Base-by-base conservation (phyloP, 2,329 filamentous ascomycete species). In the Hypomyces perniciosus region DNA sequence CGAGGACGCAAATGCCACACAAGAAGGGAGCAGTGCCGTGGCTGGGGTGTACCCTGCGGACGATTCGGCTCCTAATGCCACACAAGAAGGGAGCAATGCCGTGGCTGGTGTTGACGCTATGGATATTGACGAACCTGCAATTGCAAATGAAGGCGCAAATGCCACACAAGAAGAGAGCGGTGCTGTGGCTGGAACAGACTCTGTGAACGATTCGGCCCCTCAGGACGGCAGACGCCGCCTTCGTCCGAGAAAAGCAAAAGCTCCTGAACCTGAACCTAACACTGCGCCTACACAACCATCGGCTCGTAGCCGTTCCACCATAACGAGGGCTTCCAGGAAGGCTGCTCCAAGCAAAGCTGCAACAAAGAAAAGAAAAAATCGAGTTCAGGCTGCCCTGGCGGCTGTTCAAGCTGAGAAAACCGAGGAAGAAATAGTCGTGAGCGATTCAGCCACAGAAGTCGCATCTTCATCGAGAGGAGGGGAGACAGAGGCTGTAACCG, bases 291-390 rank as follows among this genome's bases (percentile, higher is more conserved):
- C 42, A 13, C 12, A 53, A 54, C 10, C 45, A 13, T 13, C 13
- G 6, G n/a, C 6, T 3, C n/a, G 45, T 20, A 12, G 30, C 10
- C 45, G 40, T 37, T 13, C 41, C 28, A 20, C 31, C 20, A 27
- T 30, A 20, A 51, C 13, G 38, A 54, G 10, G 12, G 35, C 10
- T 26, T 28, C 33, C 6, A 42, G 40, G 13, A 53, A 53, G 42
- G 38, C 49, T 20, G n/a, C 35, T 10, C 30, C 26, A 13, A 53
- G 49, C 35, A 39, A 44, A 28, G 26, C 46, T 37, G 29, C 46
- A 33, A 49, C 40, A 7, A 59, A 46, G 47, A 56, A 53, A 42
- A 52, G 45, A 31, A 31, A 30, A 35, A 38, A 40, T 33, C 35
- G 49, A 39, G 48, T 39, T 13, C 56, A 51, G 7, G n/a, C 39